A percentile compares a stretch with the other conserved stretches of the same genome.
Evolutionary conservation across 2,329 filamentous ascomycete species (phyloP).

Genomic region (Tolypocladium cylindrosporum): DNA sequence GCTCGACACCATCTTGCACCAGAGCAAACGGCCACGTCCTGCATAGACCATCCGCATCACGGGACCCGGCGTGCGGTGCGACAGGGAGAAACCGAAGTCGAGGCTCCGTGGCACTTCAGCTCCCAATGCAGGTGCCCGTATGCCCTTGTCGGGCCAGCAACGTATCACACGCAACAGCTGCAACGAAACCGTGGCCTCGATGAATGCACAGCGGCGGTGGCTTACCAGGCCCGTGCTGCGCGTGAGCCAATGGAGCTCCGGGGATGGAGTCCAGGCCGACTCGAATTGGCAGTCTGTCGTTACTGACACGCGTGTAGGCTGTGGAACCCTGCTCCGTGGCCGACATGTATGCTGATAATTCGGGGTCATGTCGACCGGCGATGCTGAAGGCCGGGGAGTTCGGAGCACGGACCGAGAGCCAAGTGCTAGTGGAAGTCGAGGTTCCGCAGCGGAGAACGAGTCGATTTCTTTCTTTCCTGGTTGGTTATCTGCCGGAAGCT

Average conservation of each 20-base stretch:
- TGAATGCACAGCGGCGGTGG: neutral
- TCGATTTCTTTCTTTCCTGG: too few species aligned
- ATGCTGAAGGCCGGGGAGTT: neutral
- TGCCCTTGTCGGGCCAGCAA: neutral
- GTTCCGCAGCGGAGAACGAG: neutral
- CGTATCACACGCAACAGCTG: neutral
- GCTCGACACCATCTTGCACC: neutral
- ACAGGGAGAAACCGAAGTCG: neutral
- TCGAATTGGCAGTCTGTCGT: neutral
- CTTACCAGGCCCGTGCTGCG: neutral
- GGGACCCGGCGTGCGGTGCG: neutral
- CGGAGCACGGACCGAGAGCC: neutral
- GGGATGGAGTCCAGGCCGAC: neutral
- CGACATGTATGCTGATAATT: too few species aligned
- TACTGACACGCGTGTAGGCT: neutral
- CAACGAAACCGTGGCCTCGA: neutral
- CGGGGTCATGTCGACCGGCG: neutral
- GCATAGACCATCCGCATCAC: neutral
- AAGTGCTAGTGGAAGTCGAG: neutral
- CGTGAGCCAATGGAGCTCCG: conserved; percentile 1
- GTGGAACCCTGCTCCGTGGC: neutral
- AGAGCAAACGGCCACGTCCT: neutral
- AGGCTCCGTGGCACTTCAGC: neutral
- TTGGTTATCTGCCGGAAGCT: neutral
- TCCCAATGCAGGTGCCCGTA: neutral